These are phyloP conservation scores for Tothia fuscella DNA, from an alignment of 2,329 filamentous ascomycete species.

Conservation along the genomic window DNA sequence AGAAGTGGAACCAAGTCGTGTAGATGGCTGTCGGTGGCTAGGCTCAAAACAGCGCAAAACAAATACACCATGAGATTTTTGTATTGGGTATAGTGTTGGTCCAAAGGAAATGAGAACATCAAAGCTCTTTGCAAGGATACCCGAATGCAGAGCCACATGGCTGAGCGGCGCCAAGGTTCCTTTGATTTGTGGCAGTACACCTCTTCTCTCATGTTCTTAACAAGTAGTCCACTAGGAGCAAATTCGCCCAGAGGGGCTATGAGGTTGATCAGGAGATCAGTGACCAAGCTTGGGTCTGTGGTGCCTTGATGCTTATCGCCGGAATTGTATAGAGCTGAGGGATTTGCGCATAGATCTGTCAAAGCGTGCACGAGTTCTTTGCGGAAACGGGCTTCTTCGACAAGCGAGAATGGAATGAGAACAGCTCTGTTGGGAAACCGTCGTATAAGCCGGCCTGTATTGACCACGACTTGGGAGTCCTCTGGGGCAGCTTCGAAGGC, in stretches of 20 bases:
- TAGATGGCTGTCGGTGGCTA: neutral
- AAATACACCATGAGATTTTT: slow-evolving; percentile 1
- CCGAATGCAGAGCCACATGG: neutral
- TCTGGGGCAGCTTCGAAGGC: neutral
- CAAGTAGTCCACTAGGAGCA: neutral
- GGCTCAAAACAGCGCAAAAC: neutral
- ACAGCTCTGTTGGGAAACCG: neutral
- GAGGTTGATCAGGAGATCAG: neutral
- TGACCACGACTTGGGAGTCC: neutral
- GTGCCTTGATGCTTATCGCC: no score
- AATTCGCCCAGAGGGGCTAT: neutral
- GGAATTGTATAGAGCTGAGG: no score
- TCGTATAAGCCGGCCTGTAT: neutral
- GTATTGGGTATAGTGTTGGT: neutral
- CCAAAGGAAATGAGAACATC: neutral
- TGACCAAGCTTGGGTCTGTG: neutral
- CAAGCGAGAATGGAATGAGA: neutral
- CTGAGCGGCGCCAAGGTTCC: neutral
- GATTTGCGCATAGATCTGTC: neutral
- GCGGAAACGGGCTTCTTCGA: neutral
- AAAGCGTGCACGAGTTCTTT: neutral
- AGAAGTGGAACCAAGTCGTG: neutral
- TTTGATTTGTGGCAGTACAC: no score
- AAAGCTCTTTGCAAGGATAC: neutral
- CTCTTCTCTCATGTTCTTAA: neutral